phyloP scores from a whole-genome alignment of 2,329 filamentous ascomycete genomes.

The Fusarium acutatum region DNA sequence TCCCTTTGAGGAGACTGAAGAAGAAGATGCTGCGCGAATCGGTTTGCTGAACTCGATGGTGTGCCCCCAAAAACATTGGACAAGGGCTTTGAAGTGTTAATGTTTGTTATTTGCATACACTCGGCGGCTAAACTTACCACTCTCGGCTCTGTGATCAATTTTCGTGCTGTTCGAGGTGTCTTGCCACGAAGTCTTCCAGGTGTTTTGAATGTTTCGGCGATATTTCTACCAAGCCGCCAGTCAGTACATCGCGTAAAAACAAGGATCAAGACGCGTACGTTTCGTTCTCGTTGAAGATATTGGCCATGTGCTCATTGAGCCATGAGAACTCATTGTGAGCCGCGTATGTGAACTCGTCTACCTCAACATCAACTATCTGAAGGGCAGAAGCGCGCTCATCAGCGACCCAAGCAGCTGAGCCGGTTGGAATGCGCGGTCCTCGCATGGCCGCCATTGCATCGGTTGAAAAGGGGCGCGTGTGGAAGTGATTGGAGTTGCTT shows the following conservation, averaged over 20 bases:
- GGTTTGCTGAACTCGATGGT: conserved; percentile 62
- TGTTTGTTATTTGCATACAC: neutral
- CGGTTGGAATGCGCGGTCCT: conserved; percentile 73
- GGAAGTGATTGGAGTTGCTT: conserved; percentile 1
- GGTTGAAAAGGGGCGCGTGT: conserved; percentile 18
- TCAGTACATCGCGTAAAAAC: conserved; percentile 17
- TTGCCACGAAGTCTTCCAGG: conserved; percentile 84
- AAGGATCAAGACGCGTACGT: conserved; percentile 64
- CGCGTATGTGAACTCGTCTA: conserved; percentile 92
- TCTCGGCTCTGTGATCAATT: conserved; percentile 66
- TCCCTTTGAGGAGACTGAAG: conserved; percentile 62
- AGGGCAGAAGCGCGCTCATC: conserved; percentile 83
- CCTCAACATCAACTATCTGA: conserved; percentile 80
- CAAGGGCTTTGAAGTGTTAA: conserved; percentile 60
- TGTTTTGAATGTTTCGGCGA: conserved; percentile 96
- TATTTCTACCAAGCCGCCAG: conserved; percentile 67
- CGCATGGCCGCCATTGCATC: conserved; percentile 56
- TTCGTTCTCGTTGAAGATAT: conserved; percentile 87
- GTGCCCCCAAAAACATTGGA: conserved; percentile 67
- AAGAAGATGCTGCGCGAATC: conserved; percentile 59
- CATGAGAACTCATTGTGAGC: conserved; percentile 95
- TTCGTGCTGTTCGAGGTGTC: conserved; percentile 77
- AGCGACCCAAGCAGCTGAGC: conserved; percentile 84
- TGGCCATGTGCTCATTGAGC: conserved; percentile 98
- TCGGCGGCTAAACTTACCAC: conserved; percentile 61